Conservation (phyloP, 106 monocot species). For the Ottelia alismoides region DNA sequence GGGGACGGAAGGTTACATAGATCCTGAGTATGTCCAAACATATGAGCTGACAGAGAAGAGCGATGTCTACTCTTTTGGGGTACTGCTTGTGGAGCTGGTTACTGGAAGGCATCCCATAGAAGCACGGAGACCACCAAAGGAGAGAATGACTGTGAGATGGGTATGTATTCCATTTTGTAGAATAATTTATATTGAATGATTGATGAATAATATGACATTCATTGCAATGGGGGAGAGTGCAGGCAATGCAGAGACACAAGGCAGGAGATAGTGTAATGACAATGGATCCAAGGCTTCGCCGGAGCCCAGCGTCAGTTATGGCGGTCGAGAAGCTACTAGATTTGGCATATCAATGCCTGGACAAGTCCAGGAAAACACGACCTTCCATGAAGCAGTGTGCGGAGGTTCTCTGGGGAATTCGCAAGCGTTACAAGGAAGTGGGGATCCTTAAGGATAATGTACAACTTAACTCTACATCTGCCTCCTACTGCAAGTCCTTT, state of each 20-base stretch:
- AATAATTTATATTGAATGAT: background rate
- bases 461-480: too few relatives aligned
- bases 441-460: too few relatives aligned
- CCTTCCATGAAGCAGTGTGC: slow-evolving; percentile 57
- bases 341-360: slow-evolving; percentile 36
- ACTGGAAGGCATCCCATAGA: slow-evolving; percentile 64
- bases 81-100: slow-evolving; percentile 68
- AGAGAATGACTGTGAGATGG: slow-evolving; percentile 54
- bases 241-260: slow-evolving; percentile 46
- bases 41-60: slow-evolving; percentile 77
- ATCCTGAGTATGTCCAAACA: slow-evolving; percentile 63
- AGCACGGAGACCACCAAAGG: slow-evolving; percentile 18
- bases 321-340: slow-evolving; percentile 40
- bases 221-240: slow-evolving; percentile 1
- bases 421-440: too few relatives aligned
- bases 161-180: slow-evolving; percentile 12
- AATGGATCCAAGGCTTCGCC: slow-evolving; percentile 55
- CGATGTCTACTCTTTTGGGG: slow-evolving; percentile 83
- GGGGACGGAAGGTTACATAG: slow-evolving; percentile 64
- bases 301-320: slow-evolving; percentile 33
- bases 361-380: slow-evolving; percentile 28
- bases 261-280: slow-evolving; percentile 54
- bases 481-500: too few relatives aligned
- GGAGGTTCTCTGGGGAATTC: slow-evolving; percentile 58
- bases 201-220: background rate